Conservation (phyloP, 441 rosid genomes). For the Viola pubescens region DNA sequence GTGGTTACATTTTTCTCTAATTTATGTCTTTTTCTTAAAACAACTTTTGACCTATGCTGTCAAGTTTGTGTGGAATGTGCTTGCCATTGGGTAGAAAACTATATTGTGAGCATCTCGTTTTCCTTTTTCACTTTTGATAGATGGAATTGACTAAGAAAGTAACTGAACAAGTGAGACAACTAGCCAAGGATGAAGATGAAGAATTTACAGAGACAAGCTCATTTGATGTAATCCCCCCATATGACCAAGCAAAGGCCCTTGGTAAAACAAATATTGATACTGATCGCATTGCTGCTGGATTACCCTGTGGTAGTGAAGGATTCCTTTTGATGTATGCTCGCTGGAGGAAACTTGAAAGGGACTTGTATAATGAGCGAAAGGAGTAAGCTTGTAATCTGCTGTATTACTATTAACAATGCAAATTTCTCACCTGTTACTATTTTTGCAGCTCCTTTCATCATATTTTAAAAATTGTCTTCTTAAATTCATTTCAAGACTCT, state of each 20-base stretch:
- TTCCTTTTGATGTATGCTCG: conserved; percentile 99
- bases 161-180: conserved; percentile 90
- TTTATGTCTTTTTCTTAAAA: background rate
- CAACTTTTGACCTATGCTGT: background rate
- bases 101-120: background rate
- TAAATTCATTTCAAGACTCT: background rate
- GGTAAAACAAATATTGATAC: conserved; percentile 96
- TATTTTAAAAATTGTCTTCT: background rate
- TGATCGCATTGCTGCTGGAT: conserved; percentile 97
- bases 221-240: conserved; percentile 77
- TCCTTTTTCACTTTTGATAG: conserved; percentile 29
- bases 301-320: conserved; percentile 99
- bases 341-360: conserved; percentile 99
- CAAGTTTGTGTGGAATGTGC: background rate
- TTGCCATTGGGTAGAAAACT: background rate
- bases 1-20: background rate
- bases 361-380: conserved; percentile 96
- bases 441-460: conserved; percentile 4
- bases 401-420: background rate
- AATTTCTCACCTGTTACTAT: conserved; percentile 1
- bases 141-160: conserved; percentile 81
- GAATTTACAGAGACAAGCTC: conserved; percentile 67
- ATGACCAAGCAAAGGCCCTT: conserved; percentile 99
- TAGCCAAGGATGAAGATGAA: conserved; percentile 94
- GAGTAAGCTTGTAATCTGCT: conserved; percentile 38